phyloP scores from a whole-genome alignment of 2,329 filamentous ascomycete genomes.

The Mycosphaerella sp. region DNA sequence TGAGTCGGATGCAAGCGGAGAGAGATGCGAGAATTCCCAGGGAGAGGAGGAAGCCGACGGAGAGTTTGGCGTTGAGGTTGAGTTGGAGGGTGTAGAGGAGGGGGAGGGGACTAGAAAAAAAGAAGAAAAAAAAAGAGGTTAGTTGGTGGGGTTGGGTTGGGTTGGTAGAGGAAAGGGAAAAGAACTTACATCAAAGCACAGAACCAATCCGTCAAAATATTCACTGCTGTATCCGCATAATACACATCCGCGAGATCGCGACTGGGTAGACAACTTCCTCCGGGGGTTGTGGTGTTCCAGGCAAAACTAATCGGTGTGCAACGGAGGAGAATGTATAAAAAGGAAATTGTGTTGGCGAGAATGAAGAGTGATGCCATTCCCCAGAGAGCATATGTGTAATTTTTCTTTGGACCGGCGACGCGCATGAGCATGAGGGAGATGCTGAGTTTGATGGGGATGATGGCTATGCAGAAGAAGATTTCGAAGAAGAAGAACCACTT shows the following conservation, averaged over 20 bases:
- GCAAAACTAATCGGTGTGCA: constrained; percentile 32
- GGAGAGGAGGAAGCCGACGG: constrained; percentile 34
- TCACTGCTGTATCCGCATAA: constrained; percentile 34
- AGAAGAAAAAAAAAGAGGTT: no score
- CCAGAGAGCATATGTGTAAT: constrained; percentile 29
- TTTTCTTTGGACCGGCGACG: constrained; percentile 29
- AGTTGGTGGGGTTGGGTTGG: no score
- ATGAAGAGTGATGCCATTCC: constrained; percentile 30
- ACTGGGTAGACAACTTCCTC: constrained; percentile 27
- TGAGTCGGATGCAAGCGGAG: constrained; percentile 32
- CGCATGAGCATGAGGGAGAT: constrained; percentile 35
- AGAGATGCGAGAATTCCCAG: constrained; percentile 34
- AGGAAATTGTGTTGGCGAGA: constrained; percentile 40
- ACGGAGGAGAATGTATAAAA: constrained; percentile 36
- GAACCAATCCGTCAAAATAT: constrained; percentile 36
- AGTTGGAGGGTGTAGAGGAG: constrained; percentile 41
- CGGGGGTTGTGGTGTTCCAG: constrained; percentile 26
- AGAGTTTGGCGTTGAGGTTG: constrained; percentile 38
- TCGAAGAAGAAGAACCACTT: constrained; percentile 37
- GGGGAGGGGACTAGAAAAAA: constrained; percentile 32
- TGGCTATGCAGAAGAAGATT: constrained; percentile 34
- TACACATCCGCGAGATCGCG: constrained; percentile 31
- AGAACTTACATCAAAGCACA: constrained; percentile 30
- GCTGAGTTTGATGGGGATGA: constrained; percentile 36
- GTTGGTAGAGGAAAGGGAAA: no score